Base-by-base conservation (phyloP, 2,329 filamentous ascomycete genomes). In the Talaromyces marneffei region DNA sequence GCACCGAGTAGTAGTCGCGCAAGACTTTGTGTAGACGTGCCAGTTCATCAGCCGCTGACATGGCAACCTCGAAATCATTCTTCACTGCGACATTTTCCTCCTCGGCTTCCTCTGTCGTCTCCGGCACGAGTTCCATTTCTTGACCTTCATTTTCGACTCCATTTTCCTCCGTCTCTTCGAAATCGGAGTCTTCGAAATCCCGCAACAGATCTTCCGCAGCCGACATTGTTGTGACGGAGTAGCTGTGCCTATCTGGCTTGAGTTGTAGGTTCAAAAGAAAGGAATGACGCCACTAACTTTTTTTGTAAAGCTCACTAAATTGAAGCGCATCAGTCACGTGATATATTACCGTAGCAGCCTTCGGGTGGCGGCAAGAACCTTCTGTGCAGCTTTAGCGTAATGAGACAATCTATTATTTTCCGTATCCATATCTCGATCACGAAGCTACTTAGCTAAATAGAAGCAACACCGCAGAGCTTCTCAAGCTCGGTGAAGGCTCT, bases 21-120 rank as follows among this genome's bases (percentile, higher is more conserved):
- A 97, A 91, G 75, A 91, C 95, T 77, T 99, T 99, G 81, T 99
- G 94, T 23, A 97, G 90, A 7, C 94, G 84, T 35, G 90, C 89
- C 50, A 97, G 90, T 75, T 97, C 93, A 71, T 90, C 91, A 67
- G 96, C 92, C 67, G 97, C 97, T 65, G 90, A 89, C 5, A 93
- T 95, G 0, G 94, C 96, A 7, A 96, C 92, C 73, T 95, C 91
- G 48, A 94, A 86, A 69, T 89, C 88, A 57, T 87, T 84, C 73
- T 93, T 91, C 64, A 87, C 83, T 64, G 88, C 86, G 66, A 90
- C 86, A 67, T 87, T 82, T 67, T 78, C 75, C 46, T 80, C 80
- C 27, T 48, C 20, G 14, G 31, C 44, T 18, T 63, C 62, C 18
- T 63, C 62, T 25, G 31, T 42, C 44, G 35, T 20, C 18, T 73